Base-by-base conservation (phyloP, 768 basidiomycete species). In the Ramaria sp. region DNA sequence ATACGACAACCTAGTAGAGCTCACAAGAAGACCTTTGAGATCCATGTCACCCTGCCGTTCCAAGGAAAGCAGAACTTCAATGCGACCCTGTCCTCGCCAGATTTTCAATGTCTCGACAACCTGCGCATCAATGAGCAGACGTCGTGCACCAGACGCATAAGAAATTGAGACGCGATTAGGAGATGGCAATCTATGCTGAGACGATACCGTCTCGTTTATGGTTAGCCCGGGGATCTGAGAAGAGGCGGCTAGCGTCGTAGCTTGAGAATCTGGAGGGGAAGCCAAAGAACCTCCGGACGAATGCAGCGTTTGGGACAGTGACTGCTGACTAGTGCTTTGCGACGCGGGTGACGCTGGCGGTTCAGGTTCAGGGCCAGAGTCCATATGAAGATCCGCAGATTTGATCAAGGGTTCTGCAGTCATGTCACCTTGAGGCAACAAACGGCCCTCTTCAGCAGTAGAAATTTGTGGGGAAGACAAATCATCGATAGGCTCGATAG, bases 111-210 rank as follows among this genome's bases (percentile, higher is more conserved):
- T 78, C 42, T 91, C 82, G 20, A 98, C 90, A 30, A 88, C 81
- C 61, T 87, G 86, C 1, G 95, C 88, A 68, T 98, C 86, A 58
- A 98, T 76, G 27, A 96, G 86, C 51, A 99, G 75, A 41, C 96
- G 79, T 50, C 90, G 77, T 58, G 85, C 85, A 51, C 91, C 92
- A 45, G 85, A 85, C 56, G 92, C 91, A 70, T 96, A 99, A 0
- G 95, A 88, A 68, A 98, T 92, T 7, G 94, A 96, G n/a, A 99
- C 71, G 17, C 88, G 81, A 63, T 90, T 91, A 31, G 87, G 84
- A 42, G 88, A 88, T 9, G 88, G 84, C 0, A 74, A n/a, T 49
- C 13, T 51, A 43, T 42, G 19, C 33, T 22, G 30, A n/a, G 19
- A 12, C 12, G 34, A n/a, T 24, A 19, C 10, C 27, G 37, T 57